phyloP scores from a whole-genome alignment of 2,329 filamentous ascomycete genomes.

The Aspergillus pseudotamarii region DNA sequence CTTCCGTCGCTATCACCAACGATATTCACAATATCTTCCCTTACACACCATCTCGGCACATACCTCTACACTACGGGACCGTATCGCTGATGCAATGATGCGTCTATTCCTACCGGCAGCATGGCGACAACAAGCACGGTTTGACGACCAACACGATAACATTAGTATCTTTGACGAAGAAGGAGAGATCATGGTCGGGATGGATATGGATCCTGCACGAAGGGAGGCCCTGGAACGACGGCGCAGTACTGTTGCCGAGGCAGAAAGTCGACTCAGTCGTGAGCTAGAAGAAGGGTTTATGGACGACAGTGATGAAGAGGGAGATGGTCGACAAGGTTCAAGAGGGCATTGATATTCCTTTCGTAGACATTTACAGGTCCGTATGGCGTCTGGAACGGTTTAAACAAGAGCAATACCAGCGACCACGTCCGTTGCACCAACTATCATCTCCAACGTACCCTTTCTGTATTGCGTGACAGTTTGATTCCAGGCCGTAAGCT shows the following conservation, averaged over 20 bases:
- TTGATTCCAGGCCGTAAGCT: background rate
- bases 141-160: constrained; percentile 53
- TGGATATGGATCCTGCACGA: constrained; percentile 56
- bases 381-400: constrained; percentile 9
- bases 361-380: constrained; percentile 2
- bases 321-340: constrained; percentile 33
- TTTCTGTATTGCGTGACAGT: background rate
- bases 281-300: constrained; percentile 78
- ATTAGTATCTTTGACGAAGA: constrained; percentile 70
- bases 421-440: background rate
- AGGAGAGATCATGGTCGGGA: constrained; percentile 53
- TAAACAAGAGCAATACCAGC: background rate
- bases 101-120: constrained; percentile 47
- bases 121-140: constrained; percentile 49
- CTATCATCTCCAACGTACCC: background rate
- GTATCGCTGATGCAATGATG: constrained; percentile 45
- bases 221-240: constrained; percentile 47
- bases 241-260: constrained; percentile 47
- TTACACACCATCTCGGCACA: constrained; percentile 56
- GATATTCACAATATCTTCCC: constrained; percentile 75
- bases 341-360: constrained; percentile 16
- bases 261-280: constrained; percentile 66
- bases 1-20: constrained; percentile 69
- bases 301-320: constrained; percentile 70
- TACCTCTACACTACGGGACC: constrained; percentile 59